Percentiles rank a stretch among this genome's conserved stretches.
phyloP scores from a whole-genome alignment of 306 rosid genomes.

The Quillaja saponaria region DNA sequence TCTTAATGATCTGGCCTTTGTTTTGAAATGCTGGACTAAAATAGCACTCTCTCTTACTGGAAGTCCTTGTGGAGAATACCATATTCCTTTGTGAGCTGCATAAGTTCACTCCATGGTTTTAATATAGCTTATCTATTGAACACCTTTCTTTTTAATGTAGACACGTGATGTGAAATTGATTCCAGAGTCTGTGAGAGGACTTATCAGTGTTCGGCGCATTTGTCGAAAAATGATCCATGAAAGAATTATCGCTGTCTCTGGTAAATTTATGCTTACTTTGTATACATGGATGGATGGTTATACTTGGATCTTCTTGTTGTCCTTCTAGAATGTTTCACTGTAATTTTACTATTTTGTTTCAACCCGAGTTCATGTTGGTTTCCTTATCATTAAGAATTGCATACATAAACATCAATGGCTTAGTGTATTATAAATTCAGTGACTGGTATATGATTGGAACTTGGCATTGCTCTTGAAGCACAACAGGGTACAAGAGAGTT shows the following conservation, averaged over 20 bases:
- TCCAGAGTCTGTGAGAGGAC: conserved; percentile 65
- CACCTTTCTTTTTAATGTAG: conserved; percentile 37
- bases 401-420: neutral
- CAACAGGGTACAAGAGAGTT: too few relatives aligned
- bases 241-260: conserved; percentile 77
- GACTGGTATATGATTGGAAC: neutral
- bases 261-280: conserved; percentile 44
- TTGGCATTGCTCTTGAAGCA: too few relatives aligned
- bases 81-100: neutral
- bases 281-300: conserved; percentile 5
- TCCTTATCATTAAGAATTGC: neutral
- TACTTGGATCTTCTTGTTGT: too few relatives aligned
- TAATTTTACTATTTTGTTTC: neutral
- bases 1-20: too few relatives aligned
- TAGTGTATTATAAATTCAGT: neutral
- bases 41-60: neutral
- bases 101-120: neutral
- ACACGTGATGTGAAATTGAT: conserved; percentile 81
- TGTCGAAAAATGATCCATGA: conserved; percentile 81
- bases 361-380: neutral
- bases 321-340: neutral
- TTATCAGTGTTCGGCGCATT: conserved; percentile 57
- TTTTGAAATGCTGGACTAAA: neutral
- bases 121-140: conserved; percentile 6
- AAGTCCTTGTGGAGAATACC: neutral